Evolutionary conservation across 176 grass and related monocot genomes (phyloP), one percentile per base, ranked within the genome.

Genomic region (Musa beccarii): DNA sequence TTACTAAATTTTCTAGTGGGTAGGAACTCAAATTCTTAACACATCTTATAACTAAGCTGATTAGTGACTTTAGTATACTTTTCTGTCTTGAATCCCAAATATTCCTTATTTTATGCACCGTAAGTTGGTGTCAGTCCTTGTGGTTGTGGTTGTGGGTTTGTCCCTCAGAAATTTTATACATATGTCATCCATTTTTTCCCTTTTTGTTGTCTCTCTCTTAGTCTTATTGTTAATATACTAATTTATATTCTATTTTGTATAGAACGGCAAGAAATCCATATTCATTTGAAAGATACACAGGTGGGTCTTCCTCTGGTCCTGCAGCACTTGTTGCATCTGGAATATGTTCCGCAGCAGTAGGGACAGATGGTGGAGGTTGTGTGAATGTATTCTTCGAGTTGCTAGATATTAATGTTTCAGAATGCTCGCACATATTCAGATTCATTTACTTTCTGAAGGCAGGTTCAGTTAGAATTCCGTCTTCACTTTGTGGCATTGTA

Each of bases 381-480:
- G 78, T 64, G 69, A 76, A 56, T 10, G 28, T 20, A 59, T 29
- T 16, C 50, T 86, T 22, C 57, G 75, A 67, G 20, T 63, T 51
- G 12, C 68, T 78, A 62, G 4, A 54, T 71, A 86, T 25, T 64
- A 85, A 9, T 84, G 8, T 13, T 49, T 17, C 51, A 49, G 52
- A 53, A 17, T 52, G 4, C 29, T 64, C 1, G 51, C 12, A 76
- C 3, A 28, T 55, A 63, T 24, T 86, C 68, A 23, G 52, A 22
- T 62, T 69, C 10, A 34, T 73, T 72, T 69, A 3, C 76, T 89
- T 85, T 14, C 29, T 54, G 23, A 9, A 24, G 56, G 76, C 86
- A 96, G 92, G 95, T 84, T 99, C 95, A 71, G 95, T 99, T 79
- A 91, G 95, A 77, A 99, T 99, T 79, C 90, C 95, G 77, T 94